Evolutionary conservation across 1,284 basidiomycete species (phyloP).

Genomic region (Rhodotorula sp.): DNA sequence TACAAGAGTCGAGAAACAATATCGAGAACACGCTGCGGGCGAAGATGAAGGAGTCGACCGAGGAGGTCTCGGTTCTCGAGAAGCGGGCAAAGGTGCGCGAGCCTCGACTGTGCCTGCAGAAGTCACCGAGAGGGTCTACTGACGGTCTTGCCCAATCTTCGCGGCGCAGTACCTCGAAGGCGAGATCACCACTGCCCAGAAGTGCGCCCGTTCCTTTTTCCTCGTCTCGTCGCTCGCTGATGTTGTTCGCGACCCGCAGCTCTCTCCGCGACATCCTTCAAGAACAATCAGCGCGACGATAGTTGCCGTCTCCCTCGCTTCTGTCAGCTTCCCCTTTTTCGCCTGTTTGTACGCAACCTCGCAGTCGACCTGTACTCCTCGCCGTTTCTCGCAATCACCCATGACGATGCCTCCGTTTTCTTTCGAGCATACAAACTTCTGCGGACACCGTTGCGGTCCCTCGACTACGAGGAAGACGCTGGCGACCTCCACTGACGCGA

Average conservation of each 20-base stretch:
- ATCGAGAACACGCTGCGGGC: conserved; percentile 34
- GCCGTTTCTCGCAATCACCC: too few species aligned
- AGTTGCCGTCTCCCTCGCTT: too few species aligned
- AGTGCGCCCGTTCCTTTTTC: conserved; percentile 11
- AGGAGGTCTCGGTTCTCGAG: conserved; percentile 25
- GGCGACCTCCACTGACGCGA: not conserved
- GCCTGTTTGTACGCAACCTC: too few species aligned
- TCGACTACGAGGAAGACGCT: too few species aligned
- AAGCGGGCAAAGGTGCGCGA: conserved; percentile 39
- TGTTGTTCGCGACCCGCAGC: not conserved
- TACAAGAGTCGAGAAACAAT: conserved; percentile 39
- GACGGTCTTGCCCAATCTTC: not conserved
- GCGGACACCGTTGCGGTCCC: too few species aligned
- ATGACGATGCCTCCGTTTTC: too few species aligned
- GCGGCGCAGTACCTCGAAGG: conserved; percentile 32
- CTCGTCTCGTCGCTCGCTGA: not conserved
- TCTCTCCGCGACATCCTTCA: conserved; percentile 37
- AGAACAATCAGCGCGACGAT: conserved; percentile 11
- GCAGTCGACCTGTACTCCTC: too few species aligned
- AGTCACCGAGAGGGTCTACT: too few species aligned
- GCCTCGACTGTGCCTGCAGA: not conserved
- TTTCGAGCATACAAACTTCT: too few species aligned
- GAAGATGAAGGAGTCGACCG: conserved; percentile 29
- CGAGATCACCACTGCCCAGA: conserved; percentile 35
- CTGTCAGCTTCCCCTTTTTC: too few species aligned